These are phyloP conservation scores for Mycena sanguinolenta DNA, from an alignment of 768 basidiomycete genomes.

Conservation along the genomic window DNA sequence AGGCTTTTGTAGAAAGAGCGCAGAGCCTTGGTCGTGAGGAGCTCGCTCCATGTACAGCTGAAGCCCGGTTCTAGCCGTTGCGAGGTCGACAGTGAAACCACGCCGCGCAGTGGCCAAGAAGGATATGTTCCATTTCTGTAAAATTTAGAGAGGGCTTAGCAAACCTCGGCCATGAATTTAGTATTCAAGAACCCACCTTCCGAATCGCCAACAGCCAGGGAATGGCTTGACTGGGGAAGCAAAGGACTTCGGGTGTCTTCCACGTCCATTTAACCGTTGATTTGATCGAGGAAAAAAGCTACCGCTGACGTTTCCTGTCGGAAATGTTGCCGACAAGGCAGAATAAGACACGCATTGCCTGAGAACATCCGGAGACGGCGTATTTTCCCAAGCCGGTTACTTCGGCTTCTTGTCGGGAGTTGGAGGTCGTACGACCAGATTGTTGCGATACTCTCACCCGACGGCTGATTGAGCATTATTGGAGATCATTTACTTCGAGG, in stretches of 20 bases:
- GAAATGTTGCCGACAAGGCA: background rate
- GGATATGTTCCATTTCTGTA: slow-evolving; percentile 8
- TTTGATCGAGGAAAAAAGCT: slow-evolving; percentile 25
- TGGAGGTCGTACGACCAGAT: slow-evolving; percentile 4
- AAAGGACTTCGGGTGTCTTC: background rate
- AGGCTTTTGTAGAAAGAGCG: too few relatives aligned
- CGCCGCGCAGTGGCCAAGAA: slow-evolving; percentile 34
- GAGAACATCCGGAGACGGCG: background rate
- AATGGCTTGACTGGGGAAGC: slow-evolving; percentile 22
- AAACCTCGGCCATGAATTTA: background rate
- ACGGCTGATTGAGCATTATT: background rate
- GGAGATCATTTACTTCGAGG: background rate
- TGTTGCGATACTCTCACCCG: background rate
- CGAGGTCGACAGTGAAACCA: slow-evolving; percentile 1
- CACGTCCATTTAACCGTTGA: slow-evolving; percentile 8
- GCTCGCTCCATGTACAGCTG: too few relatives aligned
- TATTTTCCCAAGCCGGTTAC: slow-evolving; percentile 16
- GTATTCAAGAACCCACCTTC: slow-evolving; percentile 1
- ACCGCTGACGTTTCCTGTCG: slow-evolving; percentile 8
- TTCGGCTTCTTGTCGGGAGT: slow-evolving; percentile 1
- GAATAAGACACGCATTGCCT: slow-evolving; percentile 3
- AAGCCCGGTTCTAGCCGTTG: too few relatives aligned
- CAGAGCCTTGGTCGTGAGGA: slow-evolving; percentile 15
- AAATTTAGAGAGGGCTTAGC: too few relatives aligned
- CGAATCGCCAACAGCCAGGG: slow-evolving; percentile 10